Evolutionary conservation across 164 flowering plant genomes (phyloP), one percentile per base, ranked within the genome.

Genomic region (Buxus sempervirens): DNA sequence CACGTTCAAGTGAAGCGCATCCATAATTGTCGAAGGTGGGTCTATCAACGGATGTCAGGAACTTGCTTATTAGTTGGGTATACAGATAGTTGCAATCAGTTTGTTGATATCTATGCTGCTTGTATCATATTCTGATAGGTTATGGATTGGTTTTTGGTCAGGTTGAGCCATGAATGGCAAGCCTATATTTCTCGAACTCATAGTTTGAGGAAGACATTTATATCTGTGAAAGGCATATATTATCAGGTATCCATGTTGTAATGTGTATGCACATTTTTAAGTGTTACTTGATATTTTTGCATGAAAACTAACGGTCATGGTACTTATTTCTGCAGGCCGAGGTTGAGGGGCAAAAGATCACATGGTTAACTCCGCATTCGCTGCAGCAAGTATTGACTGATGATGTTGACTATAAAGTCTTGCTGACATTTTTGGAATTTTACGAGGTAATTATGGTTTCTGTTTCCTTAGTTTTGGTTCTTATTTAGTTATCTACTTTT

Each of bases 131-230:
- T 45, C 18, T 45, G 10, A 45, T 45, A 45, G 18, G 1, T 38
- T 24, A 18, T 8, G n/a, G 24, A 38, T 26, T 64, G 67, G 18
- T 38, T 58, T 57, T 58, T 66, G 55, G 54, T 64, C 70, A 95
- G 99, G 85, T 80, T 95, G 87, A 87, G 95, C 66, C 98, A 92
- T 78, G 97, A 92, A 76, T 95, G 98, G 97, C 97, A 89, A 77
- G 98, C 96, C 0, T 95, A 87, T 72, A 82, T 95, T 42, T 82
- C 93, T 70, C 96, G 97, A 16, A 89, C 88, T 48, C 93, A 95
- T 75, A 88, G 85, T 64, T 74, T 92, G 63, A 74, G 97, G 24
- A 92, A 92, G 73, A 85, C 87, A 13, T 95, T 92, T 60, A 78
- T 95, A 72, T 86, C 96, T 69, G 98, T 95, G 56, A 95, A 95